Evolutionary conservation across 2,329 filamentous ascomycete species (phyloP), one percentile per base, ranked within the genome.

Genomic region (Paraconiothyrium brasiliense): DNA sequence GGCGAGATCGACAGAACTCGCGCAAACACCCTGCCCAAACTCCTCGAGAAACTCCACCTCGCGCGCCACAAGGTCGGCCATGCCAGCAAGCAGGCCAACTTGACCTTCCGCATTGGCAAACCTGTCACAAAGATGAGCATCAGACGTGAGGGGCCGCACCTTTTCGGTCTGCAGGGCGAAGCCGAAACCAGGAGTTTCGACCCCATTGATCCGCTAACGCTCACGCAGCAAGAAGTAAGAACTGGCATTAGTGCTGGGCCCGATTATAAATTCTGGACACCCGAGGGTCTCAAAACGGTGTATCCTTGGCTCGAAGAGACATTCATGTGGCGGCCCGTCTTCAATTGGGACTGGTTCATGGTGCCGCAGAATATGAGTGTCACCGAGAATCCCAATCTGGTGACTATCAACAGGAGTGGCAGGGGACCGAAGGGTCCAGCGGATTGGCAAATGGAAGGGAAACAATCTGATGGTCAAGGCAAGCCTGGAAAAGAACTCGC

Each of bases 261-360:
- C 20, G 56, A 47, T 11, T 60, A 58, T 27, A 9, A 48, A 7
- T 49, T 20, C 14, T 48, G 43, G 5, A 57, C 35, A 22, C 27
- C 54, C 9, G 27, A 46, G 27, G 39, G 60, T n/a, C 51, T 63
- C 9, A 11, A 10, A 37, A 24, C 55, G 2, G 46, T 66, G 11
- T 71, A 70, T 43, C 16, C n/a, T n/a, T 75, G 68, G 67, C 54
- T 75, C 16, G 56, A 67, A 13, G n/a, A 54, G 16, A 64, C 52
- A 0, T 69, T 75, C 51, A 48, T 57, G 1, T 74, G 72, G 72
- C 62, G 64, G 10, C 71, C 72, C 9, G 55, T 72, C 8, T 73
- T 73, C 58, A 71, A 75, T 52, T 75, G 70, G 71, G 70, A 73
- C 44, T 65, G 58, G 58, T 67, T 71, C 48, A 65, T 72, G 62